phyloP scores from a whole-genome alignment of 2,329 filamentous ascomycete species.

The Colletotrichum musae region DNA sequence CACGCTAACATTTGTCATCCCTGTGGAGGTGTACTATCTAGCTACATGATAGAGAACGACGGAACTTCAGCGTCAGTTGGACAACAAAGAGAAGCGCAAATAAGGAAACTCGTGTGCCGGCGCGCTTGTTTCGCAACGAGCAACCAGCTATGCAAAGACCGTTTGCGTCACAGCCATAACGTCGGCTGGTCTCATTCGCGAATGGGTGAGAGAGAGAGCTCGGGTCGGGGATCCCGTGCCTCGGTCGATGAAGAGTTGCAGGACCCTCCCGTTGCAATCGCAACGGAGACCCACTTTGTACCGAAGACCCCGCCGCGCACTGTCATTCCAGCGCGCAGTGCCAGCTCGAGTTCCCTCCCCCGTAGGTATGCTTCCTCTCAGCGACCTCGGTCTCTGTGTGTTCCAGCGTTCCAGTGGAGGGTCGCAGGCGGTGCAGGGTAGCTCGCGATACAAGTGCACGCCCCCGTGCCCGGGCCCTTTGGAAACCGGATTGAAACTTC shows the following conservation, averaged over 20 bases:
- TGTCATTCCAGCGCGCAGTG: neutral
- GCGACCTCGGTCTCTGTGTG: neutral
- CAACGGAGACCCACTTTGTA: constrained; percentile 26
- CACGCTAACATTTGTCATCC: too few relatives aligned
- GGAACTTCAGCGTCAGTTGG: neutral
- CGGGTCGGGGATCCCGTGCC: constrained; percentile 23
- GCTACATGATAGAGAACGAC: neutral
- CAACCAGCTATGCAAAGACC: too few relatives aligned
- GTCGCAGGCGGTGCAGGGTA: constrained; percentile 5
- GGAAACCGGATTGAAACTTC: constrained; percentile 41
- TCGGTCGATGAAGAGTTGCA: constrained; percentile 26
- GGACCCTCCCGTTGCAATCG: constrained; percentile 20
- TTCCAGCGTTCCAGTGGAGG: constrained; percentile 15
- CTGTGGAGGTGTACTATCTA: too few relatives aligned
- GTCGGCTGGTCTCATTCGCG: neutral
- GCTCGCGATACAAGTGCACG: constrained; percentile 28
- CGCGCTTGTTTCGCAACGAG: neutral
- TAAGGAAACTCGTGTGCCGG: neutral
- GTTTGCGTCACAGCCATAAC: neutral
- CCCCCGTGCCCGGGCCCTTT: constrained; percentile 27
- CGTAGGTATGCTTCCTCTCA: neutral
- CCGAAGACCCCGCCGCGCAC: constrained; percentile 12
- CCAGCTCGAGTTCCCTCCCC: neutral
- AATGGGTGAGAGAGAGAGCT: neutral
- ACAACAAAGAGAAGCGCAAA: neutral